Evolutionary conservation across 2,329 filamentous ascomycete species (phyloP).

Genomic region (Pseudovirgaria hyperparasitica): DNA sequence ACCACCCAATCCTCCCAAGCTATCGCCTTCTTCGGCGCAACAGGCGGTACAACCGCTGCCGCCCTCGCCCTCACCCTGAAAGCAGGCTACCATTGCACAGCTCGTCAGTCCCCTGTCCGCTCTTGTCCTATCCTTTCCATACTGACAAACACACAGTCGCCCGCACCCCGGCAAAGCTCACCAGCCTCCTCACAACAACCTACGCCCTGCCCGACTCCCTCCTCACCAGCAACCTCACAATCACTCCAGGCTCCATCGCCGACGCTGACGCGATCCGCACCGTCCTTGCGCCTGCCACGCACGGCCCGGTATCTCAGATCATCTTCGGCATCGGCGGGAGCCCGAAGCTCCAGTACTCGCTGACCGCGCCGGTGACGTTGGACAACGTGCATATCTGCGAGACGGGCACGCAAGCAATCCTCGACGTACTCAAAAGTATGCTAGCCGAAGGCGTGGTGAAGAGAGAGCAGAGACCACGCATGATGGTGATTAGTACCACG

Average conservation of each 20-base stretch:
- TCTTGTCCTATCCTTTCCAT: slow-evolving; percentile 1
- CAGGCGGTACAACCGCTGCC: slow-evolving; percentile 33
- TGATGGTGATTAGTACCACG: slow-evolving; percentile 25
- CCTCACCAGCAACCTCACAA: slow-evolving; percentile 30
- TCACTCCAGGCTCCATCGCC: slow-evolving; percentile 35
- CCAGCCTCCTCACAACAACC: slow-evolving; percentile 22
- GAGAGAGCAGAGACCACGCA: slow-evolving; percentile 6
- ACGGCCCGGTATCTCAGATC: slow-evolving; percentile 29
- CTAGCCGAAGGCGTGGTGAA: slow-evolving; percentile 5
- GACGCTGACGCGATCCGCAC: slow-evolving; percentile 29
- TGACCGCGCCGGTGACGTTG: slow-evolving; percentile 16
- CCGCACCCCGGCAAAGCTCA: slow-evolving; percentile 38
- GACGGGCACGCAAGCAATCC: slow-evolving; percentile 15
- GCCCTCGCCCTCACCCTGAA: slow-evolving; percentile 32
- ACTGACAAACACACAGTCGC: slow-evolving; percentile 20
- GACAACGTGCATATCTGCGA: slow-evolving; percentile 23
- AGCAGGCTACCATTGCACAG: slow-evolving; percentile 31
- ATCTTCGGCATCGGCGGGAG: slow-evolving; percentile 34
- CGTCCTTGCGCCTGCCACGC: slow-evolving; percentile 13
- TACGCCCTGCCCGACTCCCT: slow-evolving; percentile 25
- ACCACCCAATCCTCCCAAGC: slow-evolving; percentile 13
- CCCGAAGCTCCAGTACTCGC: slow-evolving; percentile 12
- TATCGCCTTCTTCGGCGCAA: slow-evolving; percentile 40
- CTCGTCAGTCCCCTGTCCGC: slow-evolving; percentile 13
- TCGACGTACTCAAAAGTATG: slow-evolving; percentile 15